Conservation (phyloP, 768 basidiomycete genomes). For the Mycena haematopus region DNA sequence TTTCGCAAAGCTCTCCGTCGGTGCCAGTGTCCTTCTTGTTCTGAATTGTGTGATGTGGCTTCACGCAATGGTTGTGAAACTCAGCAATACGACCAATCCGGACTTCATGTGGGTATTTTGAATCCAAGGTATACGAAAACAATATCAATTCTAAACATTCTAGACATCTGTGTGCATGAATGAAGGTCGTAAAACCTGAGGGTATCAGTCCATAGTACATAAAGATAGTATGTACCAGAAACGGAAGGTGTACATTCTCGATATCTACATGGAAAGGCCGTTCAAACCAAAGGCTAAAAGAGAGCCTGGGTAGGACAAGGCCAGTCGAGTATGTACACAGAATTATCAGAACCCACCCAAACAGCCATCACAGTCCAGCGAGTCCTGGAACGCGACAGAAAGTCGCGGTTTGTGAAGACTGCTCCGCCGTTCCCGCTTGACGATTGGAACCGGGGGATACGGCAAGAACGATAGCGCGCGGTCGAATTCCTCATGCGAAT, state of each 20-base stretch:
- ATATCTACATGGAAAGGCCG: background rate
- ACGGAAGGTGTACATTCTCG: no score
- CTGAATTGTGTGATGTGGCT: no score
- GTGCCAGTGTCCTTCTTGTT: no score
- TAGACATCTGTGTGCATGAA: no score
- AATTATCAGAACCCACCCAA: conserved; percentile 22
- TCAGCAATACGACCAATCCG: no score
- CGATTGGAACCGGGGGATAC: conserved; percentile 27
- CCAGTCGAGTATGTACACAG: background rate
- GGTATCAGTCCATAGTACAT: no score
- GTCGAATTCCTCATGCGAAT: conserved; percentile 37
- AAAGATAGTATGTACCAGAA: no score
- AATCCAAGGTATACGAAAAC: background rate
- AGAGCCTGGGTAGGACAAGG: background rate
- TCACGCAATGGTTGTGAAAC: no score
- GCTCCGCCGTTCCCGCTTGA: background rate
- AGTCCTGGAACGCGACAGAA: background rate
- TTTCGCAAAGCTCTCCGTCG: background rate
- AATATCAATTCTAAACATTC: background rate
- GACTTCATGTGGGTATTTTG: no score
- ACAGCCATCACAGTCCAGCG: conserved; percentile 9
- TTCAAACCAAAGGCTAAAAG: background rate
- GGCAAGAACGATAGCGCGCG: conserved; percentile 39
- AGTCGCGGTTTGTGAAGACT: background rate
- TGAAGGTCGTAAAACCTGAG: no score